phyloP scores from a whole-genome alignment of 768 basidiomycete genomes.

The Mycena vulgaris region DNA sequence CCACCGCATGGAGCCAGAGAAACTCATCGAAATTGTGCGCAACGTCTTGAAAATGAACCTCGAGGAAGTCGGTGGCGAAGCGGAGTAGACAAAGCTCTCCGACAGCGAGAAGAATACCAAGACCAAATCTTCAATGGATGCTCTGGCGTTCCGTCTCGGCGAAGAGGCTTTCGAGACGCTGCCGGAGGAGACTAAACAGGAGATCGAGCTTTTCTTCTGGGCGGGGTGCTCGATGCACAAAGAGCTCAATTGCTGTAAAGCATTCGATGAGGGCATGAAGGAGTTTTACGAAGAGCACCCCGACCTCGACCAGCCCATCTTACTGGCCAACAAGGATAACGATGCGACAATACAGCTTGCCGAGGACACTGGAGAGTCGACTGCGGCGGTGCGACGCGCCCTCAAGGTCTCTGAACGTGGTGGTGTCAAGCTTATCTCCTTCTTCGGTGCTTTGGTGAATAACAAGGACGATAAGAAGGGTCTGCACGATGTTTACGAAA shows the following conservation, averaged over 20 bases:
- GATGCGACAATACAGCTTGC: constrained; percentile 32
- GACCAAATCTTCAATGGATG: constrained; percentile 11
- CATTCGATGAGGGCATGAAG: constrained; percentile 36
- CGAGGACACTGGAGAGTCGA: neutral
- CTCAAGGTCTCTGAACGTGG: constrained; percentile 41
- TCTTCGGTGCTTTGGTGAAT: constrained; percentile 41
- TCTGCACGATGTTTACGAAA: constrained; percentile 31
- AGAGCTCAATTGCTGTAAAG: constrained; percentile 41
- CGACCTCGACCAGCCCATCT: constrained; percentile 25
- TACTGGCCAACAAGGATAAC: constrained; percentile 42
- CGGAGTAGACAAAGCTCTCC: constrained; percentile 15
- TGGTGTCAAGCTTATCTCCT: constrained; percentile 36
- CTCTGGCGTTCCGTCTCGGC: constrained; percentile 26
- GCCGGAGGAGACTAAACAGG: constrained; percentile 25
- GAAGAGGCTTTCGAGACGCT: constrained; percentile 3
- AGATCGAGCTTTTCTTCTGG: too few relatives aligned
- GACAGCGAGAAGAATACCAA: constrained; percentile 24
- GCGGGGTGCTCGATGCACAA: too few relatives aligned
- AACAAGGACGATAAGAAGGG: constrained; percentile 49
- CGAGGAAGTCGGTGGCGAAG: constrained; percentile 14
- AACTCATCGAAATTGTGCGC: neutral
- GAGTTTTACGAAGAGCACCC: constrained; percentile 25
- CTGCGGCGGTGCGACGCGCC: constrained; percentile 23
- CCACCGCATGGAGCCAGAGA: neutral
- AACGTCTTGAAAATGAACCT: neutral